Conservation (phyloP, 176 grass and related monocot genomes). For the Aegilops sharonensis region DNA sequence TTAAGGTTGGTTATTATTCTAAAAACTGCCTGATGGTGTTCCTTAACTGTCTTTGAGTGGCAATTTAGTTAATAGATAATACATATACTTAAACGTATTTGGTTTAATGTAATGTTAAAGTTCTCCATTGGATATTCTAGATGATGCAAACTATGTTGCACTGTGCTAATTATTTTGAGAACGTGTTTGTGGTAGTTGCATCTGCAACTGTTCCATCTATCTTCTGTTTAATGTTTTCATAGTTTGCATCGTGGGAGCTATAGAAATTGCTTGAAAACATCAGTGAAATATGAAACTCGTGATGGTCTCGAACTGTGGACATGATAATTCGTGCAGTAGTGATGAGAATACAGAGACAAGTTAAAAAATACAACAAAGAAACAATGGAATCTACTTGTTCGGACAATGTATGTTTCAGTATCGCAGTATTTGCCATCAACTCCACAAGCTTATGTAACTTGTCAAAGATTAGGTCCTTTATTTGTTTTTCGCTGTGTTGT, state of each 20-base stretch:
- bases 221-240: background rate
- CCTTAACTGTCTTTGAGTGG: slow-evolving; percentile 10
- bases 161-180: background rate
- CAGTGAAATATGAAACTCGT: background rate
- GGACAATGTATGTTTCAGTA: background rate
- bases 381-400: background rate
- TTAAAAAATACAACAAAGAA: background rate
- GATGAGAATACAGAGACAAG: background rate
- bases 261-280: background rate
- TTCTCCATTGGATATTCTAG: background rate
- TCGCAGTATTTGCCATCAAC: background rate
- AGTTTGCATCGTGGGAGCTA: background rate
- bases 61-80: background rate
- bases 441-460: background rate
- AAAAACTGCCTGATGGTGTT: background rate
- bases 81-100: background rate
- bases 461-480: background rate
- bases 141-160: background rate
- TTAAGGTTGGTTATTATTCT: slow-evolving; percentile 63
- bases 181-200: background rate
- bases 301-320: background rate
- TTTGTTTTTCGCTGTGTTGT: background rate
- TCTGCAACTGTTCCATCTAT: slow-evolving; percentile 1
- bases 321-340: background rate
- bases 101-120: background rate